phyloP scores from a whole-genome alignment of 805 yeast species.

The Candida endomychidarum region DNA sequence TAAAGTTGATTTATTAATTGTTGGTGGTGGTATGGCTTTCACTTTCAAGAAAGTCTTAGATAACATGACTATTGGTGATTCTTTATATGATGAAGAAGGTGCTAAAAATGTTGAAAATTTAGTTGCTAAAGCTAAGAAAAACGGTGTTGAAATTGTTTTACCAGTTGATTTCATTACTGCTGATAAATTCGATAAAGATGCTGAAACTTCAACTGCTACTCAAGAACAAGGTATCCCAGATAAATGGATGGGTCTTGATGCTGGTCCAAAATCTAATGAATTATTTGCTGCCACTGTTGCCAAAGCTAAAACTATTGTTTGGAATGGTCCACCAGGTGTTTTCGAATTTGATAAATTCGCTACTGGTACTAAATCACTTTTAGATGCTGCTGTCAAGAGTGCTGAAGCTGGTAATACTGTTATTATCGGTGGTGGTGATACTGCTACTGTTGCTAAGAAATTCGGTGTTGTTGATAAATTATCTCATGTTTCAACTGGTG shows the following conservation, averaged over 20 bases:
- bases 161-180: constrained; percentile 97
- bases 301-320: constrained; percentile 94
- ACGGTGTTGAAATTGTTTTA: constrained; percentile 88
- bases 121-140: constrained; percentile 93
- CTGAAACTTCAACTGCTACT: constrained; percentile 79
- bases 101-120: constrained; percentile 91
- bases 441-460: constrained; percentile 99
- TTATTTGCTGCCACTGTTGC: constrained; percentile 81
- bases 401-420: constrained; percentile 89
- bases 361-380: constrained; percentile 84
- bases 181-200: constrained; percentile 91
- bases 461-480: constrained; percentile 94
- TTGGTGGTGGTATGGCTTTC: constrained; percentile 99
- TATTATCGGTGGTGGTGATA: constrained; percentile 99
- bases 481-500: constrained; percentile 99
- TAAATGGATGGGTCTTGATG: constrained; percentile 93
- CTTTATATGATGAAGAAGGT: constrained; percentile 91
- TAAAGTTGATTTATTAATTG: constrained; percentile 91
- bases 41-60: constrained; percentile 94
- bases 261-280: constrained; percentile 85
- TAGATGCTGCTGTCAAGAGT: constrained; percentile 84
- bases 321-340: constrained; percentile 99
- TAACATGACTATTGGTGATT: constrained; percentile 84
- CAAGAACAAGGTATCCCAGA: constrained; percentile 92
- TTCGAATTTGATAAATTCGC: constrained; percentile 95